Evolutionary conservation across 148 eudicot genomes (phyloP), one percentile per base, ranked within the genome.

Genomic region (Nepenthes gracilis): DNA sequence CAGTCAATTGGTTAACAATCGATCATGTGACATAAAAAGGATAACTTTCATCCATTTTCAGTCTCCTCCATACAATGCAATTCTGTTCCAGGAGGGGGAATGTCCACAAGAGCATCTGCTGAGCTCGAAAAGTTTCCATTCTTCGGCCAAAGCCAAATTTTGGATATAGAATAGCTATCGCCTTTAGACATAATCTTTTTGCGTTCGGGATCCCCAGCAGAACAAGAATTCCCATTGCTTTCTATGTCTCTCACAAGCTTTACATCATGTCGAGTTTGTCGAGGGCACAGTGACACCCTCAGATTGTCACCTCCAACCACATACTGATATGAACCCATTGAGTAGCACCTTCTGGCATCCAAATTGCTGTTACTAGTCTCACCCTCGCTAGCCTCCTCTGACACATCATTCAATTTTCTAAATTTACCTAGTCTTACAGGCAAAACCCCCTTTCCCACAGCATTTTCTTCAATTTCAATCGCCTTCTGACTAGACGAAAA

Each of bases 61-160:
- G 43, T 40, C 62, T 35, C 53, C 13, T 43, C 37, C 58, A 45
- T 64, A 63, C 69, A 61, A 1, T 64, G 65, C 50, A 64, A 60
- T 5, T 71, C 69, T 13, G 2, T 54, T 47, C 51, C 45, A 13
- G 64, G 61, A 12, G 69, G 55, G 5, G 70, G 58, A 55, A 52
- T 59, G n/a, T n/a, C 55, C 48, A 57, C 43, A 43, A 54, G 48
- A 38, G 37, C 68, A 13, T 63, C 64, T 0, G 62, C 67, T 15
- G 75, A 75, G 69, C 75, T 67, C 2, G 69, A 43, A 47, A 59
- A 71, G 13, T 62, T 65, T 4, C 70, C 67, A 33, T 67, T 72
- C 63, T 76, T 76, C 12, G 72, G 62, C 80, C 80, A 71, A 1
- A 71, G 66, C 80, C 76, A 76, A 4, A 76, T 72, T 64, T 76